Base-by-base conservation (phyloP, 1,139 yeast species). In the Arxiozyma slooffiae region DNA sequence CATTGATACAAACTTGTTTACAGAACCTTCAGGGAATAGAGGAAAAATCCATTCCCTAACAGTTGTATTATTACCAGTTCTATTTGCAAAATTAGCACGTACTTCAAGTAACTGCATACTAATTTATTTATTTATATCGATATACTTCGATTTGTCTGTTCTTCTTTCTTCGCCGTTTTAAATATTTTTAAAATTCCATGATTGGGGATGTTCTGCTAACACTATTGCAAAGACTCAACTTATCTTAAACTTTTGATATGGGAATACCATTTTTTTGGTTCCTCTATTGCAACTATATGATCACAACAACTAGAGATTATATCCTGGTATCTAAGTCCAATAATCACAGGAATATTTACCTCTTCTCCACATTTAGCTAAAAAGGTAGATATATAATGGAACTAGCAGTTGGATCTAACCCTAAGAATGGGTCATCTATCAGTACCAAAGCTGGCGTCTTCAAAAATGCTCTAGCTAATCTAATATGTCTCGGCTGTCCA, bases 201-300 rank as follows among this genome's bases (percentile, higher is more conserved):
- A 82, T 66, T 92, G 96, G 0, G 98, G 98, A 63, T 92, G 98
- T 61, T 92, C 98, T 2, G 96, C 92, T 0, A 96, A 88, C 38
- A 92, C 74, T 41, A 92, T 67, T 57, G 60, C 48, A 72, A 53
- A 4, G 59, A 61, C 39, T 62, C 59, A n/a, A 77, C 60, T 62
- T 57, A 0, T 59, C 58, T 1, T 54, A 48, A n/a, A 75, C 58
- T 1, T 72, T 71, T 0, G 58, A 56, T 43, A 66, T 71, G 0
- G 71, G 60, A 16, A 85, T 62, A 0, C 92, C 90, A 1, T 68
- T n/a, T n/a, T n/a, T n/a, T 67, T 5, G 71, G 67, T 17, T 56
- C 55, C 51, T 78, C 78, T 2, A 82, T 84, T 53, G 79, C 74
- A 0, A 81, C 89, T 7, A 86, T 69, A 61, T 85, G 82, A 1